These are phyloP conservation scores for Komagataella ulmi DNA, from an alignment of 805 yeast species.

Conservation along the genomic window DNA sequence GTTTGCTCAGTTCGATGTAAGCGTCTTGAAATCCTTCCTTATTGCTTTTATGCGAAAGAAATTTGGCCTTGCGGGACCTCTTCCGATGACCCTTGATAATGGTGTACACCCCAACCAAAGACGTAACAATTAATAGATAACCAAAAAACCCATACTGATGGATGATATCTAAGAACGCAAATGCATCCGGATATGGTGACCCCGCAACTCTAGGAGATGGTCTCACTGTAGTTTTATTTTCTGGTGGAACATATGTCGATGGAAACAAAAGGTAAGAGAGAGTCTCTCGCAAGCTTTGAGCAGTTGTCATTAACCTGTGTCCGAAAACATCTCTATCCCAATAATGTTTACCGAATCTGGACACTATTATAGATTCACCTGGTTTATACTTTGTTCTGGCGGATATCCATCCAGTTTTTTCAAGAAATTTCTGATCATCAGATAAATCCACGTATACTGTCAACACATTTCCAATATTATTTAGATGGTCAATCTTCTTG, in stretches of 20 bases:
- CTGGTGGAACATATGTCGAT: conserved; percentile 5
- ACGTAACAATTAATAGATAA: conserved; percentile 15
- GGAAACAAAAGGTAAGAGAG: conserved; percentile 24
- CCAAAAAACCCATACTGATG: conserved; percentile 32
- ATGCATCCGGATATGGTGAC: conserved; percentile 25
- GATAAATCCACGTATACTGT: conserved; percentile 37
- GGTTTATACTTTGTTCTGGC: conserved; percentile 18
- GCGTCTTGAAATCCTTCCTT: background rate
- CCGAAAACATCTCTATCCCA: conserved; percentile 24
- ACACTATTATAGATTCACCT: conserved; percentile 48
- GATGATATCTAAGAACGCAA: conserved; percentile 28
- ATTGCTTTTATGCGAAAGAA: background rate
- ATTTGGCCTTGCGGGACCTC: background rate
- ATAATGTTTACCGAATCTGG: conserved; percentile 19
- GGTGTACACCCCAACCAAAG: background rate
- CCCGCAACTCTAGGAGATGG: conserved; percentile 20
- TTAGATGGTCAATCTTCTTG: conserved; percentile 32
- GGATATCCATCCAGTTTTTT: conserved; percentile 20
- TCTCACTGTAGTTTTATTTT: conserved; percentile 2
- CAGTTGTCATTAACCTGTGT: conserved; percentile 16
- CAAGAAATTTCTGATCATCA: conserved; percentile 17
- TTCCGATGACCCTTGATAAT: background rate
- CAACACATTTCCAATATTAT: conserved; percentile 22
- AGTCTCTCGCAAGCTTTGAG: conserved; percentile 21
- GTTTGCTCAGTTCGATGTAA: background rate